phyloP scores from a whole-genome alignment of 768 basidiomycete species.

The Leccinellum luteum region DNA sequence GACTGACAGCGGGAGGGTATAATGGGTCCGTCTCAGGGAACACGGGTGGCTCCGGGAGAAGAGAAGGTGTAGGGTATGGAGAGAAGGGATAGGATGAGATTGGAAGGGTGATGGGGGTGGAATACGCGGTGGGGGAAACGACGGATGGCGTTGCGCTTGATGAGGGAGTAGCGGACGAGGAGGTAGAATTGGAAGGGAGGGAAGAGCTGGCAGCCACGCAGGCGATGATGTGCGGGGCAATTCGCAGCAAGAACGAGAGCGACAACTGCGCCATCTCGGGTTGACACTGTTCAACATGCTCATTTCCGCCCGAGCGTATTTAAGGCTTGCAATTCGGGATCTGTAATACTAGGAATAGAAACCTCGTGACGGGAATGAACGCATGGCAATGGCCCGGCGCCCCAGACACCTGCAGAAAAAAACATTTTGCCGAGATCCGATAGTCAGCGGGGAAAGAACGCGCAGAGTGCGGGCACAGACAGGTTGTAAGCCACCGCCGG shows the following conservation, averaged over 20 bases:
- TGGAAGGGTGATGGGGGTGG: conserved; percentile 30
- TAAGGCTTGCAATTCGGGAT: neutral
- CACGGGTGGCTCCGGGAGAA: conserved; percentile 48
- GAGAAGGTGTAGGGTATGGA: conserved; percentile 61
- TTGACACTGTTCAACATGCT: neutral
- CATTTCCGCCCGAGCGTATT: neutral
- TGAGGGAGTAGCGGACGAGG: neutral
- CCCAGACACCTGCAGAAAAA: neutral
- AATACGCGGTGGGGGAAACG: neutral
- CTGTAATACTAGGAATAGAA: neutral
- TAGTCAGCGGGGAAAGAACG: neutral
- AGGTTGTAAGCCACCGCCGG: neutral
- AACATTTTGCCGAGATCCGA: neutral
- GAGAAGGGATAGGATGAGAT: conserved; percentile 47
- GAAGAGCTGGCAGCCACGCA: neutral
- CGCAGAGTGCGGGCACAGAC: neutral
- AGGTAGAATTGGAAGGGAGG: neutral
- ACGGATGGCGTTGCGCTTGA: neutral
- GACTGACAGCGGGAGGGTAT: conserved; percentile 52
- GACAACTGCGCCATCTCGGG: conserved; percentile 16
- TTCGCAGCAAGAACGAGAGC: conserved; percentile 17
- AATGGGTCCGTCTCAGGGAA: conserved; percentile 56
- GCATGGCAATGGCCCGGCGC: neutral
- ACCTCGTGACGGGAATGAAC: neutral
- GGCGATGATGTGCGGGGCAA: conserved; percentile 4